Base-by-base conservation (phyloP, 345 rosid genomes). In the Turnera subulata region DNA sequence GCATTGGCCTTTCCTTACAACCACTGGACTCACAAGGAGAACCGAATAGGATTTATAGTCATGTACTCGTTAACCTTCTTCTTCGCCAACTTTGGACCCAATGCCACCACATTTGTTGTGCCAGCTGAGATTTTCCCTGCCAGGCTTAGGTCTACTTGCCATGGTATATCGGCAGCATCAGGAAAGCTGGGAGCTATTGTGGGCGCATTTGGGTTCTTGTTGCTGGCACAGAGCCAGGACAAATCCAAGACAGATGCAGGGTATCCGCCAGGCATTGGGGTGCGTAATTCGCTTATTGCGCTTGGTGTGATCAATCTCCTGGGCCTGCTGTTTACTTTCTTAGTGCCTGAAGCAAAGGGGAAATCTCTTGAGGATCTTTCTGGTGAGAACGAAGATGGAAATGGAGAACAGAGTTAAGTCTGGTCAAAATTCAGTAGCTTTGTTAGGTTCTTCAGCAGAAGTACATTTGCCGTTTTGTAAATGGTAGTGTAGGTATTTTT, bases 41-140 rank as follows among this genome's bases (percentile, higher is more conserved):
- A 84, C 69, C 56, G 77, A 58, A 76, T 80, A 5, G 85, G 92
- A 26, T 82, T 84, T 57, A 84, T 88, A 35, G 57, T 57, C 1
- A 55, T 86, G 61, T 86, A 86, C 73, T 82, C 89, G 0, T 62
- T 84, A 9, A 84, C 91, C 20, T 87, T 87, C 79, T 87, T 87
- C 77, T 87, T 87, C 16, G 78, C 89, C 1, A 82, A 87, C 74
- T 87, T 84, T 52, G 95, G 95, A 49, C 91, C 95, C 40, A 86
- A 84, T 18, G 89, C 88, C 1, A 86, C 84, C 11, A 84, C 93
- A 37, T 85, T 85, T 42, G 87, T 86, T 0, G 85, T 59, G 14
- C 54, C 54, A 0, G 55, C 55, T 9, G 64, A 48, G 46, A 38
- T 35, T 38, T 48, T 48, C 42, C 51, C 37, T 10, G 50, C 49